A percentile compares a stretch with the other conserved stretches of the same genome.
phyloP scores from a whole-genome alignment of 2,329 filamentous ascomycete species.

The Hirsutella thompsonii region DNA sequence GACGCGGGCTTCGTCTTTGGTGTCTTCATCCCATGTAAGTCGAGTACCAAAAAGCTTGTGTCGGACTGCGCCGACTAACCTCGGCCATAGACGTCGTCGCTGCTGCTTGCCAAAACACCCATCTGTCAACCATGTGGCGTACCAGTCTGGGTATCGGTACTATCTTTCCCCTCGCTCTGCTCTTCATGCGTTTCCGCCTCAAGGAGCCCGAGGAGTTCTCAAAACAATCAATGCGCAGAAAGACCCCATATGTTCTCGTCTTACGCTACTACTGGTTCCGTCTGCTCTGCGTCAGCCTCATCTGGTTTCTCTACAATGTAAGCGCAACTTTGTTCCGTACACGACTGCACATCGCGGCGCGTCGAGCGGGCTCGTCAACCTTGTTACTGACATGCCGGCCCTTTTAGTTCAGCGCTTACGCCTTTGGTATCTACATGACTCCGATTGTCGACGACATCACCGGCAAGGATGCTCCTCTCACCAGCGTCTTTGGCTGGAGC shows the following conservation, averaged over 20 bases:
- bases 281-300: slow-evolving; percentile 53
- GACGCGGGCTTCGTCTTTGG: slow-evolving; percentile 73
- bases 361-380: too few relatives aligned
- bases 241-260: slow-evolving; percentile 42
- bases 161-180: slow-evolving; percentile 60
- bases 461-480: slow-evolving; percentile 46
- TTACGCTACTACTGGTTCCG: slow-evolving; percentile 61
- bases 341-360: too few relatives aligned
- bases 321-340: slow-evolving; percentile 12
- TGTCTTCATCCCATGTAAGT: slow-evolving; percentile 54
- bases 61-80: background rate
- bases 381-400: background rate
- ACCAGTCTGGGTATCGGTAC: slow-evolving; percentile 66
- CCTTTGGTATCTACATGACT: slow-evolving; percentile 75
- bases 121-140: slow-evolving; percentile 69
- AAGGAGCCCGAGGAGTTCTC: slow-evolving; percentile 70
- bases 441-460: slow-evolving; percentile 58
- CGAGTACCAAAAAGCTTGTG: too few relatives aligned
- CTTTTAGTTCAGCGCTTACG: slow-evolving; percentile 59
- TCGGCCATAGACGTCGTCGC: slow-evolving; percentile 30
- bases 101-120: slow-evolving; percentile 41
- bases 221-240: slow-evolving; percentile 51
- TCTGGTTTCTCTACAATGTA: slow-evolving; percentile 78
- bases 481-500: slow-evolving; percentile 77
- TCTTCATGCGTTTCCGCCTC: slow-evolving; percentile 59